Conservation (phyloP, 108 stramenopile genomes). For the Craspedostauros australis region DNA sequence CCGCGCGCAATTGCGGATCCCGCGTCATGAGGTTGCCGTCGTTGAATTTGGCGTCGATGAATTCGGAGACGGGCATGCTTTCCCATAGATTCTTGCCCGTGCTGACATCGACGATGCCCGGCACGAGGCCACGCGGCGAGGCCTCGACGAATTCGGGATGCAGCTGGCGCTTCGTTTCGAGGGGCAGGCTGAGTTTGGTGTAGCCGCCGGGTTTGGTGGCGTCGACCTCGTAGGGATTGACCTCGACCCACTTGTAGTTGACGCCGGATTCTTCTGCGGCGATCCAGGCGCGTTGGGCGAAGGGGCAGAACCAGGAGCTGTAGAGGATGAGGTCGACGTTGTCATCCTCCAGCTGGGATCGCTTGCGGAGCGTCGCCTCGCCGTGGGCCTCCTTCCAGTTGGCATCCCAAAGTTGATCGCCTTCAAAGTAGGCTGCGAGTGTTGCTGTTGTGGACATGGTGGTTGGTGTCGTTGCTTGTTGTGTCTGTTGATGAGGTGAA, state of each 20-base stretch:
- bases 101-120: background rate
- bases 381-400: constrained; percentile 6
- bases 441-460: no score
- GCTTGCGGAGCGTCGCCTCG: background rate
- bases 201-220: constrained; percentile 14
- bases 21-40: background rate
- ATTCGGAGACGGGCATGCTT: constrained; percentile 8
- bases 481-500: no score
- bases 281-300: constrained; percentile 42
- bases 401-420: constrained; percentile 3
- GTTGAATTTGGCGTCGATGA: constrained; percentile 3
- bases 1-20: background rate
- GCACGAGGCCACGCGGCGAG: constrained; percentile 13
- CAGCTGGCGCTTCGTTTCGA: background rate
- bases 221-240: constrained; percentile 15
- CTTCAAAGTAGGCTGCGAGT: constrained; percentile 6
- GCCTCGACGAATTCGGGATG: constrained; percentile 5
- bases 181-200: constrained; percentile 6
- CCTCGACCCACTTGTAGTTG: constrained; percentile 3
- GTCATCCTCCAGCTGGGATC: background rate
- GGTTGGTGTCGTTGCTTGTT: no score
- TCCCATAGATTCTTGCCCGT: constrained; percentile 2
- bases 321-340: background rate
- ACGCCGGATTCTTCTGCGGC: constrained; percentile 24
- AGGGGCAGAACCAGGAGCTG: constrained; percentile 30